These are phyloP conservation scores for Camellia granthamiana DNA, from an alignment of 148 eudicot species.

Conservation along the genomic window DNA sequence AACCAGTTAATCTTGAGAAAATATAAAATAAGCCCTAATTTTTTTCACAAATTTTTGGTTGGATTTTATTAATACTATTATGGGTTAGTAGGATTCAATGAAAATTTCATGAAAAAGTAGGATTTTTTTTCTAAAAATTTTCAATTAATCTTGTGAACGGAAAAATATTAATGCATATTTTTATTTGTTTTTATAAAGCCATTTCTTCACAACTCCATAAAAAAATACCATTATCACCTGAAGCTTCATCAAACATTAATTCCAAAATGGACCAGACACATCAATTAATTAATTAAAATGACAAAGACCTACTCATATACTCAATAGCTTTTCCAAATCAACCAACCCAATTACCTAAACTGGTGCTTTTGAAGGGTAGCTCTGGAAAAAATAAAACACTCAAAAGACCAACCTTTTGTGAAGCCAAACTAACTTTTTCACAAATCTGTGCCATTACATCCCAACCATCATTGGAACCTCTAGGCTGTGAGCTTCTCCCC, in stretches of 20 bases:
- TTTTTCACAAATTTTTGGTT: too few species aligned
- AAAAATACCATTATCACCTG: constrained; percentile 10
- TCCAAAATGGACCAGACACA: neutral
- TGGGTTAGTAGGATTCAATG: too few species aligned
- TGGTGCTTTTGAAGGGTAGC: constrained; percentile 1
- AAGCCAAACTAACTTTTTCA: neutral
- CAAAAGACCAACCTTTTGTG: neutral
- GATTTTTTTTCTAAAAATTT: too few species aligned
- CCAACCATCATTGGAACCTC: too few species aligned
- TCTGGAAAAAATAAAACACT: neutral
- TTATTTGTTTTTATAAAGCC: neutral
- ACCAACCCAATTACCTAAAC: neutral
- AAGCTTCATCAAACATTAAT: constrained; percentile 3
- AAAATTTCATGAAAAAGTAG: too few species aligned
- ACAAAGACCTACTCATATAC: neutral
- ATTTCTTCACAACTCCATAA: constrained; percentile 10
- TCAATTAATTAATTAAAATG: neutral
- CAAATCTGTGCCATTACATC: neutral
- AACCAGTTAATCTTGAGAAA: neutral
- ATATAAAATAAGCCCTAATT: too few species aligned
- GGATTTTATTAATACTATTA: too few species aligned
- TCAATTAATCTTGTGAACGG: neutral
- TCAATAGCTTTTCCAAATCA: neutral
- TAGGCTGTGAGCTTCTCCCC: too few species aligned
- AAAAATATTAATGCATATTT: neutral